Evolutionary conservation across 1,284 basidiomycete species (phyloP), one percentile per base, ranked within the genome.

Genomic region (Leccinum huronense): DNA sequence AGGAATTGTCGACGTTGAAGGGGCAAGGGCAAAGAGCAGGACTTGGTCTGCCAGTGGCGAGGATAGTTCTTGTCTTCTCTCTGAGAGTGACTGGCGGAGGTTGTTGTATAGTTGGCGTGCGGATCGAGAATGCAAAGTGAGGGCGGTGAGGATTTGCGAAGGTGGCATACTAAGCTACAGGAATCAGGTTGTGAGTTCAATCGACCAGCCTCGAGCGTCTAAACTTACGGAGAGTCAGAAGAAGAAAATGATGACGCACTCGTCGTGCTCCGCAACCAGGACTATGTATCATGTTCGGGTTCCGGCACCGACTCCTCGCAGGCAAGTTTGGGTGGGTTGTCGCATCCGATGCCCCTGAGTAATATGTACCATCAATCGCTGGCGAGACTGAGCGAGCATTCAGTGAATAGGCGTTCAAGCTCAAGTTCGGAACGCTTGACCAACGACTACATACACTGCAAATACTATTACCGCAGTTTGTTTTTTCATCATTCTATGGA

Each of bases 21-120:
- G 84, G 30, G 81, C 73, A 59, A 88, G 77, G 0, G 85, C 70
- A 68, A 86, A 87, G 3, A 88, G 73, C 9, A 86, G 70, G 0
- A 80, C 55, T 42, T 59, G 9, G 19, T 59, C 56, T 40, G 23
- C 23, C 23, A 27, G 23, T 27, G 31, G 40, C 9, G 51, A 53
- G 3, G 58, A 57, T 0, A 38, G 42, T 51, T 30, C 33, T 30
- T 40, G 56, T 42, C 19, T 38, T 57, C 16, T 58, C 33, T 65
- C 38, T 11, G 6, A 62, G 30, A 63, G 54, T 16, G 70, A 64
- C 57, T 54, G 63, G 19, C 16, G 60, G 48, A 72, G 63, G 61
- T 33, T 10, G 16, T 38, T 36, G 27, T 64, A 63, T 34, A 72
- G 54, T 23, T 72, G 71, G 8, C 42, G 71, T 5, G 72, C 71